These are phyloP conservation scores for Wickerhamomyces sp. DNA, from an alignment of 1,139 yeast genomes.

Conservation along the genomic window DNA sequence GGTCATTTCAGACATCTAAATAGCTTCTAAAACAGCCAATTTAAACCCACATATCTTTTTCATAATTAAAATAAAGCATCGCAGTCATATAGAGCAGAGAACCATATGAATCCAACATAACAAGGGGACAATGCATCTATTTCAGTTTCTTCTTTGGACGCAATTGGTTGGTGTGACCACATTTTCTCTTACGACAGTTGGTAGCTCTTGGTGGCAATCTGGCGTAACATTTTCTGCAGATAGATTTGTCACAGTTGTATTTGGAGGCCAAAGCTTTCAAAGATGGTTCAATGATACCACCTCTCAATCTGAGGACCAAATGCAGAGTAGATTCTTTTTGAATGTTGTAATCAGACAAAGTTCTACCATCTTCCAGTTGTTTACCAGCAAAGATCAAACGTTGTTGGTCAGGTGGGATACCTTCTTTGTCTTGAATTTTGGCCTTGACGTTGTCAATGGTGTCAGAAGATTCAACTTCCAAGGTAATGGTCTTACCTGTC, in stretches of 20 bases:
- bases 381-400: constrained; percentile 91
- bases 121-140: constrained; percentile 47
- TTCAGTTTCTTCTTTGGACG: constrained; percentile 99
- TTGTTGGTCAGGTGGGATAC: constrained; percentile 94
- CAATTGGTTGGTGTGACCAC: constrained; percentile 99
- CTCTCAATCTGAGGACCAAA: constrained; percentile 87
- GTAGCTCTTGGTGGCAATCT: constrained; percentile 99
- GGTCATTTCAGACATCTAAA: constrained; percentile 6
- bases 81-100: not conserved
- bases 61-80: not conserved
- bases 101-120: not conserved
- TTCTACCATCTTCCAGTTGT: constrained; percentile 92
- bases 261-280: constrained; percentile 98
- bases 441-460: constrained; percentile 92
- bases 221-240: constrained; percentile 99
- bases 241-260: constrained; percentile 99
- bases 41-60: constrained; percentile 2
- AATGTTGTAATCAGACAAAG: constrained; percentile 89
- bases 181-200: constrained; percentile 99
- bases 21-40: not conserved
- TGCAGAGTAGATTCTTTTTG: constrained; percentile 90
- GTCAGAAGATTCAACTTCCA: constrained; percentile 92
- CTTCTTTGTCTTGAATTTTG: constrained; percentile 93
- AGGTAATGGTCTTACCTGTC: constrained; percentile 88
- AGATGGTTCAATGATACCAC: constrained; percentile 99